Evolutionary conservation across 257 asterid genomes (phyloP), one percentile per base, ranked within the genome.

Genomic region (Solanum virginianum): DNA sequence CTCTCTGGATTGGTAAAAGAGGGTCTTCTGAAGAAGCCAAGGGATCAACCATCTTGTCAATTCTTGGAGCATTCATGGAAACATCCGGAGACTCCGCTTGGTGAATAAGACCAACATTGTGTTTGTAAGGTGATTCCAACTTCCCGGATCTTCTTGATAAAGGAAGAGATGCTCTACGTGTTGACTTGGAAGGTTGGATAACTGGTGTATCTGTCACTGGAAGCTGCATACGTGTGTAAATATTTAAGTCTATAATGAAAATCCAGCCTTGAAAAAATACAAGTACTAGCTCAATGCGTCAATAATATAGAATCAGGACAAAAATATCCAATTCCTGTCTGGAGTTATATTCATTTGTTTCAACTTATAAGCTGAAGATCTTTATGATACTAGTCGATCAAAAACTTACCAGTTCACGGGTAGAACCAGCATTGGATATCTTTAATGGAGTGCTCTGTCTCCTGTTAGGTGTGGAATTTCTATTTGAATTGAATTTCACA

Each of bases 31-130:
- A 89, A 5, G 98, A 92, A 15, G 91, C 85, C 74, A 90, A 57
- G 17, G 94, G 93, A 62, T 95, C 99, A 7, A 94, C 95, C 98
- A 97, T 97, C 88, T 90, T 95, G 89, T 95, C 99, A 20, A 97
- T 89, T 13, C 97, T 92, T 14, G 99, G 99, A 62, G 99, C 98
- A 62, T 97, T 97, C 80, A 97, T 94, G 0, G 99, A 97, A 82
- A 97, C 96, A 62, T 97, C 82, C 0, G 92, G 98, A 43, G 98
- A 95, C 49, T 86, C 90, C 60, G 90, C 56, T 10, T 93, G 85
- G 22, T 69, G 89, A 15, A 93, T 91, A 49, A 87, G 87, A 83
- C 92, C 92, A 3, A 55, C 26, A 10, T 84, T 86, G 18, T 88
- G 89, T 86, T 90, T 90, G 86, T 82, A 88, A 56, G 93, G 90